Evolutionary conservation across 768 basidiomycete genomes (phyloP), one percentile per base, ranked within the genome.

Genomic region (Stropharia rugosoannulata): DNA sequence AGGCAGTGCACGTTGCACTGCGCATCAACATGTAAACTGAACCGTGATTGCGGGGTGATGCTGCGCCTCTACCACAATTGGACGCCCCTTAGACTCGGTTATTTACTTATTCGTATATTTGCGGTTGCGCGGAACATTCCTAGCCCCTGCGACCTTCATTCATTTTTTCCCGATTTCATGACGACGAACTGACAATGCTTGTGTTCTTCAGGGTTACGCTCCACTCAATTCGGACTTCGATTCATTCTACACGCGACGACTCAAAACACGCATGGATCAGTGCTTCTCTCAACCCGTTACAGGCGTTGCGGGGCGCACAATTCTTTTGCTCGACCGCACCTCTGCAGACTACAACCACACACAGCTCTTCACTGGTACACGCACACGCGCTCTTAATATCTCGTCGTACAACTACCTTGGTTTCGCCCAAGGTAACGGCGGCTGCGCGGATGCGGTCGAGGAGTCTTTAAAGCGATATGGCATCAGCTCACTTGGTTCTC

Each of bases 331-430:
- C 48, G 93, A 98, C 74, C 90, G 96, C 42, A 79, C 83, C 60
- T 90, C 93, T 11, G 73, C 81, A 47, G 89, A 97, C 72, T 86
- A 89, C 75, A 91, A 94, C 73, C 77, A 82, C 66, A 87, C 86
- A 3, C 87, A 91, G 57, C 72, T 84, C 48, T 77, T 87, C 63
- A 90, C 92, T 2, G 96, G 95, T 56, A 82, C 78, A 1, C 82
- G 80, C 22, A 95, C 93, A 0, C 91, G 95, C 50, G 90, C 88
- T 0, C 87, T 99, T 63, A 99, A 99, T 70, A 90, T 98, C 61
- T 95, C 95, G 0, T 97, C 94, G 7, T 99, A 99, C 78, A 99
- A 98, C 75, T 99, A 98, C 69, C 93, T 99, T 64, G 97, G 97
- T 3, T 99, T 99, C 66, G 97, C 96, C 0, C 93, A 96, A 68